Conservation (phyloP, 805 yeast genomes). For the Babjeviella inositovora region DNA sequence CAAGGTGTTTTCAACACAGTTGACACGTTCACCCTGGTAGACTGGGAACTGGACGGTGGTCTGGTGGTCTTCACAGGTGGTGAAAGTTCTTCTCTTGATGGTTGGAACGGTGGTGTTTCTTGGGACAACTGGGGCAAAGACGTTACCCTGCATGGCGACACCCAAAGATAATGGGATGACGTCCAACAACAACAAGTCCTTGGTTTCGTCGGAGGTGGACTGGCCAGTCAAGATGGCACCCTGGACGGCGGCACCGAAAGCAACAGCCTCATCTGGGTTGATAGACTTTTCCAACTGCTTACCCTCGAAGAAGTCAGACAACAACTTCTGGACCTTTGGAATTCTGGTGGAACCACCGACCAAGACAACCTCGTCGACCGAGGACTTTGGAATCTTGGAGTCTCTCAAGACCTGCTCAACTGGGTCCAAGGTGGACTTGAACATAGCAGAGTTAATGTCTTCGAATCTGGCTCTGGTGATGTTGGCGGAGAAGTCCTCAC, state of each 20-base stretch:
- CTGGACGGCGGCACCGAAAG: conserved; percentile 99
- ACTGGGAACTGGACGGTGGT: conserved; percentile 98
- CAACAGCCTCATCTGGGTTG: conserved; percentile 99
- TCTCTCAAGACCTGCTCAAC: conserved; percentile 93
- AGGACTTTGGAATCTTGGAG: conserved; percentile 69
- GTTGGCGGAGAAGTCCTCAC: conserved; percentile 88
- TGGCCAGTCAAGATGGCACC: conserved; percentile 96
- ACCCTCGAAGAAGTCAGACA: conserved; percentile 92
- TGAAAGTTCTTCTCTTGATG: conserved; percentile 96
- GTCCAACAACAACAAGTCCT: conserved; percentile 89
- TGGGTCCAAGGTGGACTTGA: conserved; percentile 88
- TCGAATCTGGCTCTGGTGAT: conserved; percentile 97
- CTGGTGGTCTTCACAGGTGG: conserved; percentile 97
- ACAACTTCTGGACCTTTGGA: conserved; percentile 93
- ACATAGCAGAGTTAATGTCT: conserved; percentile 83
- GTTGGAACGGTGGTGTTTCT: conserved; percentile 99
- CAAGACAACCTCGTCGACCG: conserved; percentile 86
- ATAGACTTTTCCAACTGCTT: conserved; percentile 92
- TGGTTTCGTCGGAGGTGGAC: conserved; percentile 78
- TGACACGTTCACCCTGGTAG: conserved; percentile 99
- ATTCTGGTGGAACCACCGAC: conserved; percentile 99
- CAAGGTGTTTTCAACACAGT: conserved; percentile 93
- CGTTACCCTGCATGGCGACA: conserved; percentile 99
- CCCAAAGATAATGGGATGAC: conserved; percentile 97
- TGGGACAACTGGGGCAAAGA: conserved; percentile 97